phyloP scores from a whole-genome alignment of 1,284 basidiomycete genomes.

The Puccinia horiana region DNA sequence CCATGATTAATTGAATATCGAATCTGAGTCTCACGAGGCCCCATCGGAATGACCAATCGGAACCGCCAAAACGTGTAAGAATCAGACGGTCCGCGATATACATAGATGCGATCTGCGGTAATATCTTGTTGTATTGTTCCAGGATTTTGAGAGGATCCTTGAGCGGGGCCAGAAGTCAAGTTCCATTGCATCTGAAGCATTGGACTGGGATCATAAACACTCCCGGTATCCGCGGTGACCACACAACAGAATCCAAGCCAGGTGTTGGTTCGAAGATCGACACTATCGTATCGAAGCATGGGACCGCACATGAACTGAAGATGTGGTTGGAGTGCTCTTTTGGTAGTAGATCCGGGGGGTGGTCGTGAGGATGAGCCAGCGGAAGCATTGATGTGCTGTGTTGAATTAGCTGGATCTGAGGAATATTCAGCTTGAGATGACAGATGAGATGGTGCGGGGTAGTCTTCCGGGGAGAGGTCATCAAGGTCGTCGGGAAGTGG shows the following conservation, averaged over 20 bases:
- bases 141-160: constrained; percentile 32
- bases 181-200: constrained; percentile 50
- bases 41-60: constrained; percentile 77
- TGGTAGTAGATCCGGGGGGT: constrained; percentile 4
- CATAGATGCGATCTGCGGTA: constrained; percentile 74
- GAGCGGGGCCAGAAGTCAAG: constrained; percentile 51
- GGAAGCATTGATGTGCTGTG: background rate
- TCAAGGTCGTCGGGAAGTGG: constrained; percentile 33
- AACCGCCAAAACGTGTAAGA: constrained; percentile 79
- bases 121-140: constrained; percentile 19
- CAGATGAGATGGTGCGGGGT: constrained; percentile 19
- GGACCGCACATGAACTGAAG: constrained; percentile 67
- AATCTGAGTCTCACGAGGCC: constrained; percentile 72
- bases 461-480: background rate
- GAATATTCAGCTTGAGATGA: constrained; percentile 6
- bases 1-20: constrained; percentile 68
- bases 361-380: background rate
- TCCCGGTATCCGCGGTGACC: constrained; percentile 62
- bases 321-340: constrained; percentile 32
- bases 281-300: constrained; percentile 85
- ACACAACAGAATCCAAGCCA: constrained; percentile 63
- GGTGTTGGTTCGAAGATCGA: constrained; percentile 75
- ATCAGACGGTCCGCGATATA: constrained; percentile 70
- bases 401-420: background rate
- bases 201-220: constrained; percentile 57